phyloP scores from a whole-genome alignment of 345 rosid genomes.

The Eucalyptus guilfoylei region DNA sequence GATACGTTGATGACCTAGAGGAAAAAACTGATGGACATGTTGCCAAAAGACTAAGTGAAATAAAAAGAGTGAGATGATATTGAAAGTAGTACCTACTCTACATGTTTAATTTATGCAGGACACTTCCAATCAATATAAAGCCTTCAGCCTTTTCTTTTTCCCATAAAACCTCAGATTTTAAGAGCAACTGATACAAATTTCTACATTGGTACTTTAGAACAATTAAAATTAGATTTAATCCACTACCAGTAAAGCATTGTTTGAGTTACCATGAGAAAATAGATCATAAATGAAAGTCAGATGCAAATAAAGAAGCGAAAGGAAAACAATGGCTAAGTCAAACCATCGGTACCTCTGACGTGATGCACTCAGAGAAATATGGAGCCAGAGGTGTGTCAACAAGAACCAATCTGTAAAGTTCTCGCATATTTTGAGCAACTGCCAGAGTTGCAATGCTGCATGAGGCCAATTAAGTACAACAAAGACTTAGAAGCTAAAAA shows the following conservation, averaged over 20 bases:
- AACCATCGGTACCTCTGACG: constrained; percentile 62
- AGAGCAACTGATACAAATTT: neutral
- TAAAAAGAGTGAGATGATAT: neutral
- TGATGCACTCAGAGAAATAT: constrained; percentile 92
- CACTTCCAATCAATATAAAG: neutral
- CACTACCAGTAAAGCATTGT: neutral
- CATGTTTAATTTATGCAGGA: neutral
- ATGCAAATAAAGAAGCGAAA: neutral
- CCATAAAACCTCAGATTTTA: neutral
- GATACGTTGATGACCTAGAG: neutral
- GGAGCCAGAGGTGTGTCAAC: constrained; percentile 99
- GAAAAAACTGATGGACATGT: neutral
- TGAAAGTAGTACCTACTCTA: neutral
- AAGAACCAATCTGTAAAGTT: constrained; percentile 95
- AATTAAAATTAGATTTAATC: neutral
- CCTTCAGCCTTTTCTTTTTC: neutral
- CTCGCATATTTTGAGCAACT: constrained; percentile 98
- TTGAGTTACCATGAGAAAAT: neutral
- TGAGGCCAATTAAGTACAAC: neutral
- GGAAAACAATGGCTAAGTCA: neutral
- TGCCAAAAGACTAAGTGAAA: neutral
- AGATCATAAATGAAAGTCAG: neutral
- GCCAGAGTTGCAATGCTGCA: constrained; percentile 94
- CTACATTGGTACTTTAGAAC: neutral
- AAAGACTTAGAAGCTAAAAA: neutral